These are phyloP conservation scores for Epichloe brachyelytri DNA, from an alignment of 2,329 filamentous ascomycete genomes.

Conservation along the genomic window DNA sequence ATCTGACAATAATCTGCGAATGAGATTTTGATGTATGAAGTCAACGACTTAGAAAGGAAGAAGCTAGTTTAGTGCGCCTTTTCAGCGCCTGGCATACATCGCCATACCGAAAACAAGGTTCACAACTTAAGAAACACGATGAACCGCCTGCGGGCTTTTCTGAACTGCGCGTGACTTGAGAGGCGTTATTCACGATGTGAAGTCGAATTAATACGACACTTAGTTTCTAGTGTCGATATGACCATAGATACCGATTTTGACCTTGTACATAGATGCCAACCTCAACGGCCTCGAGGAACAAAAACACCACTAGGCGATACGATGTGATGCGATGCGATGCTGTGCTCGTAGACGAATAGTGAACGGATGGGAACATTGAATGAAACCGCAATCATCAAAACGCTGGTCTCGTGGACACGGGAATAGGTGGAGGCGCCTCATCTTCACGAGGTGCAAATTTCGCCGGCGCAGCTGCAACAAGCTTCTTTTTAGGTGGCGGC, in stretches of 20 bases:
- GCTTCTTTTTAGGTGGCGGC: slow-evolving; percentile 41
- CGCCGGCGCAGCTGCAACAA: slow-evolving; percentile 18
- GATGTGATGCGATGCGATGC: background rate
- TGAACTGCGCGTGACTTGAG: background rate
- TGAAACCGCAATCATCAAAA: slow-evolving; percentile 19
- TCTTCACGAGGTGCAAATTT: slow-evolving; percentile 12
- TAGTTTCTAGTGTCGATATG: background rate
- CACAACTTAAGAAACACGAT: slow-evolving; percentile 3
- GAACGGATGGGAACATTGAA: background rate
- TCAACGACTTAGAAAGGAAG: slow-evolving; percentile 4
- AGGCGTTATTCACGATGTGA: too few relatives aligned
- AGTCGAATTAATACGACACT: too few relatives aligned
- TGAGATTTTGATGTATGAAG: slow-evolving; percentile 4
- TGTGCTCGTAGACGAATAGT: background rate
- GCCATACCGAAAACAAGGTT: slow-evolving; percentile 7
- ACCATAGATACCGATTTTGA: background rate
- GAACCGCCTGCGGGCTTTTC: background rate
- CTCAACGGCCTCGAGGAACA: background rate
- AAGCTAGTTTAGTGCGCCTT: slow-evolving; percentile 1
- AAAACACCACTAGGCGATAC: background rate
- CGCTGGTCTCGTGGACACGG: slow-evolving; percentile 35
- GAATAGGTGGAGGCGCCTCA: slow-evolving; percentile 36
- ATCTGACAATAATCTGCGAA: slow-evolving; percentile 1
- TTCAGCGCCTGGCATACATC: slow-evolving; percentile 7
- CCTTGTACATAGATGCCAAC: background rate